Base-by-base conservation (phyloP, 225 moss, liverwort and hornwort species). In the Anthoceros angustus region DNA sequence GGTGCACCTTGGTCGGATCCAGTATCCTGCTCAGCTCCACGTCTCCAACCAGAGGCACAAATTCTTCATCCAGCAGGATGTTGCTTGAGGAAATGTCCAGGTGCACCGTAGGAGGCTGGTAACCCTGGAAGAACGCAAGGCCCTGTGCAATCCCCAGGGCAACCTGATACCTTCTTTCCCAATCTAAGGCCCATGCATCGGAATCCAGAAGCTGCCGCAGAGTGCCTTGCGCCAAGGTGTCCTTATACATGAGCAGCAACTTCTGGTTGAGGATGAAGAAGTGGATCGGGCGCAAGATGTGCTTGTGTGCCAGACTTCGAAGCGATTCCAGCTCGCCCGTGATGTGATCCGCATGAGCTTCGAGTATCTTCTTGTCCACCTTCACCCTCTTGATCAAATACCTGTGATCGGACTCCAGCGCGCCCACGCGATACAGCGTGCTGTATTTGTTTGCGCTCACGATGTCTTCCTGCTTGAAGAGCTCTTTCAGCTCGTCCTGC, bases 41-140 rank as follows among this genome's bases (percentile, higher is more conserved):
- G 62, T 85, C 85, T 5, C 82, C 82, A 9, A 85, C 77, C 4
- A 82, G 85, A 0, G 85, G 77, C 66, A 79, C 77, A 2, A 67
- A 85, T 43, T 77, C 73, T 46, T 79, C 80, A 42, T 85, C 82
- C 24, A 85, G 40, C 4, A 85, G 64, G 43, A 85, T 82, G 5
- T 85, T 85, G 66, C 77, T 85, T 11, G 80, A 72, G 70, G 82
- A 82, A 70, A 85, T 82, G 0, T 85, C 85, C 5, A 82, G 75
- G 42, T 85, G 85, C 25, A 85, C 74, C 0, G 82, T 79, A 0
- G 75, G 74, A 20, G 82, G 85, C 42, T 82, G 78, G 67, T 79
- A 82, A 64, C 70, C 79, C 7, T 82, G 85, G 74, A 85, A 60
- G 43, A 82, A 82, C 62, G 71, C 82, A 41, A 85, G 60, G 25